Base-by-base conservation (phyloP, 2,329 filamentous ascomycete genomes). In the Nothophoma quercina region DNA sequence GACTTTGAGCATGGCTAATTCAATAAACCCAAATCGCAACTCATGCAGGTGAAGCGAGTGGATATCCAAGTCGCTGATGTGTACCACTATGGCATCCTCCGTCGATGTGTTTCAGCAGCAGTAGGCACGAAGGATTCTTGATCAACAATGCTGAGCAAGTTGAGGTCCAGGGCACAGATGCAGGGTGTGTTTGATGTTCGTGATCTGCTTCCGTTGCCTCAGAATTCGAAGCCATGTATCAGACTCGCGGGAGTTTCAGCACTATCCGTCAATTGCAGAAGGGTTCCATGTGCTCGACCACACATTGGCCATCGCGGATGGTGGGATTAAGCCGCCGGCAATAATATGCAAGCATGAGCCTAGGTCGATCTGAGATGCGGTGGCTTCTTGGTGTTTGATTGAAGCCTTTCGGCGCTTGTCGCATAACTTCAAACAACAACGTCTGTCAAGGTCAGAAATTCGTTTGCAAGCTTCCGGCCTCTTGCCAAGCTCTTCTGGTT, bases 211-310 rank as follows among this genome's bases (percentile, higher is more conserved):
- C 62, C 58, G 58, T 54, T 64, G 69, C 67, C 56, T 71, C 68
- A 71, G 68, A 70, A 62, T 59, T 55, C 23, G 51, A 53, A 56
- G 41, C 43, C 56, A 52, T 65, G 71, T 74, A 64, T 72, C 70
- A 73, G 63, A 60, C 26, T 59, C 46, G 55, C 67, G 62, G 62
- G 51, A 68, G 70, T 74, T 73, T 72, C 71, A 72, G 50, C 57
- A 68, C 56, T 38, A 66, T 62, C 63, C 53, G 62, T 62, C 59
- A 62, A 60, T 61, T 62, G 59, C 54, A 60, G 40, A 55, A 52
- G 54, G 23, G 46, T 55, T 52, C 59, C 54, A 53, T 58, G 50
- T 40, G 33, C 28, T 28, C 46, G 44, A 51, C 23, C 38, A 33
- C 51, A 49, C 35, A 42, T 48, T 21, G 46, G 39, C 40, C 56